phyloP scores from a whole-genome alignment of 2,329 filamentous ascomycete species.

The Westerdykella ornata region DNA sequence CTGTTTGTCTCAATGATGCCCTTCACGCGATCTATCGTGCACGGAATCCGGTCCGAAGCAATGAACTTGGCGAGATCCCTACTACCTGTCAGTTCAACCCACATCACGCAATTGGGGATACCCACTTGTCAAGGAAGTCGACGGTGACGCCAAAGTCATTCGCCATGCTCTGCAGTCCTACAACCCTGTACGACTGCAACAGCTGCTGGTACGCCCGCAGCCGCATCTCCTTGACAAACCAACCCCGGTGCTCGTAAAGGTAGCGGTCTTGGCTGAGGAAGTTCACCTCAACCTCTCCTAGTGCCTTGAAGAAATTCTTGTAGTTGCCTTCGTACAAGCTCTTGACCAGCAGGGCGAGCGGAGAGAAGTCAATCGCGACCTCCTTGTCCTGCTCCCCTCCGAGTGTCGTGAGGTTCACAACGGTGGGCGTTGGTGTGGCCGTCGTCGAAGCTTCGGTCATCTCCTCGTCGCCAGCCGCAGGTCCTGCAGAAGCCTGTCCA shows the following conservation, averaged over 20 bases:
- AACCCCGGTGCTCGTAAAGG: conserved; percentile 88
- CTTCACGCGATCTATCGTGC: conserved; percentile 94
- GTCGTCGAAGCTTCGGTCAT: conserved; percentile 56
- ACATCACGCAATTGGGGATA: conserved; percentile 7
- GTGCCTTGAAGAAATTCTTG: conserved; percentile 82
- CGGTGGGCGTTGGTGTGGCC: conserved; percentile 53
- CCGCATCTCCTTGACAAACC: conserved; percentile 98
- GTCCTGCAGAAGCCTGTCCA: conserved; percentile 73
- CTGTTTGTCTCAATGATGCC: conserved; percentile 97
- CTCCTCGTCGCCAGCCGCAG: conserved; percentile 67
- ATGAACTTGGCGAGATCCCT: conserved; percentile 97
- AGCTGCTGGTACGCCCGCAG: conserved; percentile 94
- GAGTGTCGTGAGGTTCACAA: conserved; percentile 82
- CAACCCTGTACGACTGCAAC: conserved; percentile 92
- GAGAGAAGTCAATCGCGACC: conserved; percentile 77
- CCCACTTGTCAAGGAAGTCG: conserved; percentile 89
- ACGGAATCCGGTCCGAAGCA: conserved; percentile 85
- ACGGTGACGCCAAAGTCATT: conserved; percentile 94
- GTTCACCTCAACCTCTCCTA: conserved; percentile 84
- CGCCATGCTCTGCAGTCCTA: conserved; percentile 96
- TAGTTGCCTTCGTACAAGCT: conserved; percentile 93
- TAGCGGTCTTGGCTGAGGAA: conserved; percentile 94
- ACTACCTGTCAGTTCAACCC: conserved; percentile 8
- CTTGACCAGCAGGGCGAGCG: conserved; percentile 79
- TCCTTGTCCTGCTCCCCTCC: conserved; percentile 72